Percentiles rank a stretch among this genome's conserved stretches.
Conservation (phyloP, 345 rosid genomes). For the Lepidium aucheri region DNA sequence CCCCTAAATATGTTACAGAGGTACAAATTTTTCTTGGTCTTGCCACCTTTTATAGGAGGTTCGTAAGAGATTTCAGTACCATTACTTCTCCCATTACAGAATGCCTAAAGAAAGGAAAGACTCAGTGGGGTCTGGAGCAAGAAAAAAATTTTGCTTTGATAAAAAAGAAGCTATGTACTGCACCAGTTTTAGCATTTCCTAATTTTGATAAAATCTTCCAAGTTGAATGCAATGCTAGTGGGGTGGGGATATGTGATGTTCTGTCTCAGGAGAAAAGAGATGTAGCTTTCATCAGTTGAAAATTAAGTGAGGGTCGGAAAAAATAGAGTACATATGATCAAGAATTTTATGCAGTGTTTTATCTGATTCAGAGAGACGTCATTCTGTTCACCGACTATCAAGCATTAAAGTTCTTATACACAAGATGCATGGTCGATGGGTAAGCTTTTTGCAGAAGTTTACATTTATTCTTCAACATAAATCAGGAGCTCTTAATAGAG, state of each 20-base stretch:
- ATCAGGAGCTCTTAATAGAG: not conserved
- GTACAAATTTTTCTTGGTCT: not conserved
- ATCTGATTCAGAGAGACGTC: not conserved
- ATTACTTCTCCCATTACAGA: not conserved
- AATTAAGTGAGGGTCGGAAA: too few species aligned
- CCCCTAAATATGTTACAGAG: not conserved
- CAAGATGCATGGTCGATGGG: slow-evolving; percentile 1
- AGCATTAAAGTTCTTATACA: not conserved
- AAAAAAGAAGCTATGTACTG: too few species aligned
- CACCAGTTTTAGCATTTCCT: too few species aligned
- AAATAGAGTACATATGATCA: too few species aligned
- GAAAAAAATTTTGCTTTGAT: too few species aligned
- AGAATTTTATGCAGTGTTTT: not conserved
- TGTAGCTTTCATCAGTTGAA: too few species aligned
- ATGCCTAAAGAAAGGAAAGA: not conserved
- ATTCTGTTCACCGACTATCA: not conserved
- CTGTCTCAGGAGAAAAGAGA: too few species aligned
- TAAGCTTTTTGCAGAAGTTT: not conserved
- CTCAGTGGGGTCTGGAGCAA: not conserved
- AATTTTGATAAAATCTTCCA: too few species aligned
- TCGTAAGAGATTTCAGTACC: not conserved
- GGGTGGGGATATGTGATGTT: too few species aligned
- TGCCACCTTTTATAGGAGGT: not conserved
- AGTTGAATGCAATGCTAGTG: too few species aligned
- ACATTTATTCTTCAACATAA: not conserved